These are phyloP conservation scores for Pythium aristosporum DNA, from an alignment of 352 stramenopile genomes.

Conservation along the genomic window DNA sequence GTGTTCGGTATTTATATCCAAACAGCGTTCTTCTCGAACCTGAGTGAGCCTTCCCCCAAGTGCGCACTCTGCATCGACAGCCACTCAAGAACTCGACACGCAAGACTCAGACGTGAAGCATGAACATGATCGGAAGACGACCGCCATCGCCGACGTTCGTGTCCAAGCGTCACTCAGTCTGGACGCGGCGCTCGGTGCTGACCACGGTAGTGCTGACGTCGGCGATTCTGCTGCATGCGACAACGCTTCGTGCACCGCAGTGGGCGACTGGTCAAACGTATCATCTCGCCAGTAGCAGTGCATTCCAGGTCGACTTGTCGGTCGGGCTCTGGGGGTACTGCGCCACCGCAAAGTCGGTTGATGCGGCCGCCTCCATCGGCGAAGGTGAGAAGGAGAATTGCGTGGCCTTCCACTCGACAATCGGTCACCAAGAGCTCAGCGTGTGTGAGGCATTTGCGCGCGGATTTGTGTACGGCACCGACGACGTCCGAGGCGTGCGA, in stretches of 20 bases:
- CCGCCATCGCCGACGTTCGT: neutral
- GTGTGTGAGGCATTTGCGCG: slow-evolving; percentile 24
- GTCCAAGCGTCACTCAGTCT: slow-evolving; percentile 5
- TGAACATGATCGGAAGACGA: neutral
- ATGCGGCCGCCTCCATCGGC: neutral
- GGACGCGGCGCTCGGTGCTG: slow-evolving; percentile 13
- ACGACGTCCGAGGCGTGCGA: slow-evolving; percentile 27
- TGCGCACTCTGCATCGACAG: neutral
- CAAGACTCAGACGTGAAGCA: neutral
- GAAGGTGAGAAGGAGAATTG: slow-evolving; percentile 9
- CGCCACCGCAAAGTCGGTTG: slow-evolving; percentile 15
- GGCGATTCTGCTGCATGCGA: slow-evolving; percentile 8
- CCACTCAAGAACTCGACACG: slow-evolving; percentile 7
- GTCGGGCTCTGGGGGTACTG: slow-evolving; percentile 30
- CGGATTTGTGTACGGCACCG: slow-evolving; percentile 29
- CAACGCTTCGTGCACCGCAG: slow-evolving; percentile 10
- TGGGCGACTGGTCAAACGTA: slow-evolving; percentile 26
- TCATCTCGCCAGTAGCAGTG: slow-evolving; percentile 26
- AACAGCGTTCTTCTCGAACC: neutral
- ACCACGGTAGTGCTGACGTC: slow-evolving; percentile 5
- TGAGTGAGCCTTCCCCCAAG: neutral
- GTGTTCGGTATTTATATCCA: neutral
- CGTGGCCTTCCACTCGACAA: slow-evolving; percentile 23
- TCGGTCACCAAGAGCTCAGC: slow-evolving; percentile 17
- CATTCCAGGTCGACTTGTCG: slow-evolving; percentile 24